phyloP scores from a whole-genome alignment of 129 eudicot genomes.

The Silybum marianum region DNA sequence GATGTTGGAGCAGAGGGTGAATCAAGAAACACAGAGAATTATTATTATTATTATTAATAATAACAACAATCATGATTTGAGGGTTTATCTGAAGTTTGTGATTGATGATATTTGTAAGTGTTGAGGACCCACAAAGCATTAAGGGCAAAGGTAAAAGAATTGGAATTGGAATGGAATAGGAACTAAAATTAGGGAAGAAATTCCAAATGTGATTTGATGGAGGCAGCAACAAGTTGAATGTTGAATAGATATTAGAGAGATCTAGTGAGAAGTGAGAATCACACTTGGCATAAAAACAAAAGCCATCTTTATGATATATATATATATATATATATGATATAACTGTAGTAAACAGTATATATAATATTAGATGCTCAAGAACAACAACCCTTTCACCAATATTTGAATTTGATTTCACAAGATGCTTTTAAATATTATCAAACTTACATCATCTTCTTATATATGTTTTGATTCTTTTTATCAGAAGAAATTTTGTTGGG shows the following conservation, averaged over 20 bases:
- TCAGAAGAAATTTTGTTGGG: not conserved
- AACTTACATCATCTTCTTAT: too few species aligned
- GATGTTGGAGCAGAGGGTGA: slow-evolving; percentile 41
- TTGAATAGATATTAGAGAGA: not conserved
- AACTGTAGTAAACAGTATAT: not conserved
- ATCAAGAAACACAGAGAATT: slow-evolving; percentile 35
- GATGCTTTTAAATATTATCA: slow-evolving; percentile 23
- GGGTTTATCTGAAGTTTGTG: slow-evolving; percentile 32
- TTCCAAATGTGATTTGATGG: slow-evolving; percentile 35
- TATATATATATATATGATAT: not conserved
- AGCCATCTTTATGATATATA: slow-evolving; percentile 26
- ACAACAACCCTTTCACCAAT: slow-evolving; percentile 8
- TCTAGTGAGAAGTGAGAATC: slow-evolving; percentile 31
- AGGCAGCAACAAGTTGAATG: slow-evolving; percentile 28
- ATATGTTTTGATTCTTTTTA: not conserved
- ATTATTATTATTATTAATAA: slow-evolving; percentile 8
- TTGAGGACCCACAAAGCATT: slow-evolving; percentile 69
- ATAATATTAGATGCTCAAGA: slow-evolving; percentile 16
- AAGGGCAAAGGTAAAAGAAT: slow-evolving; percentile 22
- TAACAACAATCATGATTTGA: slow-evolving; percentile 32
- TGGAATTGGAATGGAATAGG: slow-evolving; percentile 22
- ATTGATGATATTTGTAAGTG: slow-evolving; percentile 44
- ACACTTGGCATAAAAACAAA: slow-evolving; percentile 39
- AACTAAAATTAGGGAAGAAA: slow-evolving; percentile 28
- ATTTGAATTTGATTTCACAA: not conserved